Conservation (phyloP, 805 yeast species). For the Candida arabinofermentans region DNA sequence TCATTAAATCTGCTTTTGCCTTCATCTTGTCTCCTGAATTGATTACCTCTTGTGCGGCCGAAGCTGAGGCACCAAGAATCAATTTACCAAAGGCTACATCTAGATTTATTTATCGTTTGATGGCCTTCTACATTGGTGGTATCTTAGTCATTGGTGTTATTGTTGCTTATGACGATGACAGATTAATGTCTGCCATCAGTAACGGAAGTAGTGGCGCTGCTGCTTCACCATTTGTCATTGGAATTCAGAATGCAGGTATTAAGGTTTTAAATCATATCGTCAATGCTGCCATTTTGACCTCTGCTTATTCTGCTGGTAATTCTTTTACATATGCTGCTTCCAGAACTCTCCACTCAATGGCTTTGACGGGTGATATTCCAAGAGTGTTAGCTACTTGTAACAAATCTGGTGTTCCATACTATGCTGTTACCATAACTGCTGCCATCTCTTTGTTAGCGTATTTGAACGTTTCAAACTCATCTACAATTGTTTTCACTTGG, state of each 20-base stretch:
- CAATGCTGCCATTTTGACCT: conserved; percentile 57
- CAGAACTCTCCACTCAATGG: conserved; percentile 38
- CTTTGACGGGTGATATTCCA: conserved; percentile 39
- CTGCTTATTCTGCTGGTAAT: conserved; percentile 52
- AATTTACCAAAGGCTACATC: conserved; percentile 60
- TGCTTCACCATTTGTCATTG: conserved; percentile 65
- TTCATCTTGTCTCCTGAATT: conserved; percentile 63
- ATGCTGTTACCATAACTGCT: conserved; percentile 40
- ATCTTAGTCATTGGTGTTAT: conserved; percentile 57
- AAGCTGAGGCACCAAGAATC: conserved; percentile 54
- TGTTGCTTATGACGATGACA: conserved; percentile 49
- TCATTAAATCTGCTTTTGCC: conserved; percentile 63
- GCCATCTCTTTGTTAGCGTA: conserved; percentile 46
- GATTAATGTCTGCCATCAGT: conserved; percentile 41
- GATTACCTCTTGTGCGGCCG: conserved; percentile 55
- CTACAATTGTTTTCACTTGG: conserved; percentile 59
- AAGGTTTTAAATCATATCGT: conserved; percentile 56
- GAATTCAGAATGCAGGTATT: conserved; percentile 58
- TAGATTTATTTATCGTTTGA: conserved; percentile 58
- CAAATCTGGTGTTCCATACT: conserved; percentile 55
- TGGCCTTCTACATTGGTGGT: conserved; percentile 54
- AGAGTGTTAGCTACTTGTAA: conserved; percentile 33
- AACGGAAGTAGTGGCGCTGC: conserved; percentile 49
- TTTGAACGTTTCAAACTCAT: conserved; percentile 49
- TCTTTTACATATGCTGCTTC: conserved; percentile 40